Evolutionary conservation across 805 yeast genomes (phyloP).

Genomic region (Kazachstania bromeliacearum): DNA sequence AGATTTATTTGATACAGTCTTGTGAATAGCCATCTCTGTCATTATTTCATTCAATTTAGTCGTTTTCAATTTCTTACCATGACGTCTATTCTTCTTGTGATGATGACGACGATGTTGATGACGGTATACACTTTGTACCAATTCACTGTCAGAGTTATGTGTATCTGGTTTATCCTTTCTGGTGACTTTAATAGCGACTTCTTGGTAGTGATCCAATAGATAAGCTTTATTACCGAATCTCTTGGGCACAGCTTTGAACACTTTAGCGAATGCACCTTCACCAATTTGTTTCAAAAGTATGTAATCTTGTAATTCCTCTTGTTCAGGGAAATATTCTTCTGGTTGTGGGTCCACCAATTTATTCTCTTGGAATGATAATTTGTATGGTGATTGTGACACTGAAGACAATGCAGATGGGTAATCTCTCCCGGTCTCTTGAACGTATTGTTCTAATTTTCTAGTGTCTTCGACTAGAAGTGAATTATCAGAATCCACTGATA

Average conservation of each 20-base stretch:
- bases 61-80: slow-evolving; percentile 8
- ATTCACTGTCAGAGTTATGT: slow-evolving; percentile 32
- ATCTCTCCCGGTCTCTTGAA: no score
- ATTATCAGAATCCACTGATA: neutral
- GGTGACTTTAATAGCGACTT: slow-evolving; percentile 47
- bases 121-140: slow-evolving; percentile 30
- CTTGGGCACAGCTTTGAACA: slow-evolving; percentile 45
- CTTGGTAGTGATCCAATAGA: slow-evolving; percentile 9
- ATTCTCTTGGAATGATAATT: neutral
- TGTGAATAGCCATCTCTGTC: slow-evolving; percentile 69
- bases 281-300: slow-evolving; percentile 46
- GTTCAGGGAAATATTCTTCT: slow-evolving; percentile 24
- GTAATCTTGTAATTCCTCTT: slow-evolving; percentile 30
- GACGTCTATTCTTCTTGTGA: slow-evolving; percentile 7
- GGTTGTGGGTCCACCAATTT: neutral
- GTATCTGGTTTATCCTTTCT: slow-evolving; percentile 52
- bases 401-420: neutral
- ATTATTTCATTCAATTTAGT: slow-evolving; percentile 43
- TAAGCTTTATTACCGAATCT: slow-evolving; percentile 8
- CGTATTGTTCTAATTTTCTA: neutral
- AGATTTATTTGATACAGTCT: slow-evolving; percentile 41
- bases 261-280: slow-evolving; percentile 75
- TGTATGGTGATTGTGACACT: neutral
- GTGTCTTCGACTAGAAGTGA: neutral
- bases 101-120: slow-evolving; percentile 1